Evolutionary conservation across 2,329 filamentous ascomycete species (phyloP).

Genomic region (Coleophoma eucalyptorum): DNA sequence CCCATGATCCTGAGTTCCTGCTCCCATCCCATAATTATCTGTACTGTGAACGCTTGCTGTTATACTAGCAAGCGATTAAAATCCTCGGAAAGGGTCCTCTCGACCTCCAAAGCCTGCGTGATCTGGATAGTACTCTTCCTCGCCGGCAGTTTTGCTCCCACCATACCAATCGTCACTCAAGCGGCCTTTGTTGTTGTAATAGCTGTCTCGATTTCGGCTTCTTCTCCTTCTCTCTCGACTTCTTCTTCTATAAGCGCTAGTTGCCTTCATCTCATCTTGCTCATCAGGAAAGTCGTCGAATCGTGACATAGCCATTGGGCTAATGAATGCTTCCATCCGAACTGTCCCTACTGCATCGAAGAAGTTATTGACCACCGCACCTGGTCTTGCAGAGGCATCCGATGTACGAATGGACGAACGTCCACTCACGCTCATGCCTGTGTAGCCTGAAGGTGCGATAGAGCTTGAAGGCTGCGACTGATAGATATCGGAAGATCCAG

Average conservation of each 20-base stretch:
- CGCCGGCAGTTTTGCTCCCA: conserved; percentile 41
- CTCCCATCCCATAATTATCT: not conserved
- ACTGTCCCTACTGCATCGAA: conserved; percentile 89
- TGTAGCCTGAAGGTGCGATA: conserved; percentile 26
- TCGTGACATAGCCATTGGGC: conserved; percentile 41
- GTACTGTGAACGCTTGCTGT: not conserved
- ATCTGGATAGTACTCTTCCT: conserved; percentile 47
- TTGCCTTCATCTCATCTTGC: conserved; percentile 25
- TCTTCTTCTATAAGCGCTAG: conserved; percentile 18
- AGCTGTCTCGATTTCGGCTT: conserved; percentile 24
- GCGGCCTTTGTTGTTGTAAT: conserved; percentile 17
- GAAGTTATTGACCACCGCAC: conserved; percentile 44
- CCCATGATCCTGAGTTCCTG: too few species aligned
- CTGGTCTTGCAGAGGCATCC: conserved; percentile 24
- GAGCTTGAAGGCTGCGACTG: conserved; percentile 47
- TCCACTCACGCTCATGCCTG: conserved; percentile 38
- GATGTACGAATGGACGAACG: conserved; percentile 26
- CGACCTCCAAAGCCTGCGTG: conserved; percentile 28
- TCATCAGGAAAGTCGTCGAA: conserved; percentile 27
- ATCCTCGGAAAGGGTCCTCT: conserved; percentile 60
- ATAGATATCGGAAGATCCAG: conserved; percentile 58
- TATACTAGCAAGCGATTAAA: conserved; percentile 37
- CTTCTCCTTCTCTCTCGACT: conserved; percentile 22
- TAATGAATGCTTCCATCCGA: conserved; percentile 96
- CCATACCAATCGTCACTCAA: conserved; percentile 46